Conservation (phyloP, 495 filamentous ascomycete genomes). For the Aspergillus bertholletiae region DNA sequence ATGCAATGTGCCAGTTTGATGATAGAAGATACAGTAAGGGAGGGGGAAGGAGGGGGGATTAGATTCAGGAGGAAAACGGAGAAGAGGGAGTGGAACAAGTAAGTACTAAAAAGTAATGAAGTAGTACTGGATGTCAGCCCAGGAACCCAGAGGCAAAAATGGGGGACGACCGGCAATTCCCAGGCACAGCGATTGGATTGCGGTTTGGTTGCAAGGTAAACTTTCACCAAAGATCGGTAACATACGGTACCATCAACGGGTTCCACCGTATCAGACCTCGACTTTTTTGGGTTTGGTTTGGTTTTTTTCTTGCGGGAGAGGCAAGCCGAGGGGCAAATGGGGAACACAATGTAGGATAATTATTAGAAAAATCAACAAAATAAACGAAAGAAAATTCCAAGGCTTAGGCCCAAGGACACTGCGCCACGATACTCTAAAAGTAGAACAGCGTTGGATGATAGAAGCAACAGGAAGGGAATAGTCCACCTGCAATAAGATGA, state of each 20-base stretch:
- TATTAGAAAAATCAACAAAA: neutral
- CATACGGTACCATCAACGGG: neutral
- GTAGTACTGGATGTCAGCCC: neutral
- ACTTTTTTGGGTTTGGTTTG: neutral
- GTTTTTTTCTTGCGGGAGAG: neutral
- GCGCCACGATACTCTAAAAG: conserved; percentile 12
- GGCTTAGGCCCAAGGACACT: conserved; percentile 5
- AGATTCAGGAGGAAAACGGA: neutral
- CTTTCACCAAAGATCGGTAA: neutral
- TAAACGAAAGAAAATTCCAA: neutral
- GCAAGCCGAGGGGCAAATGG: neutral
- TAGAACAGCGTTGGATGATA: conserved; percentile 1
- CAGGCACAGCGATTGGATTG: neutral
- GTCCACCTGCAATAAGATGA: neutral
- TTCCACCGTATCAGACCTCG: neutral
- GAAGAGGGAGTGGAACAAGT: neutral
- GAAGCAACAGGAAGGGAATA: neutral
- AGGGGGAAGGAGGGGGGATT: neutral
- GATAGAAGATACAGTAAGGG: neutral
- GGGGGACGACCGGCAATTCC: neutral
- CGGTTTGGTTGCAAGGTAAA: neutral
- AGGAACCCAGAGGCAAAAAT: neutral
- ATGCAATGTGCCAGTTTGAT: neutral
- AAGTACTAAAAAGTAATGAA: neutral
- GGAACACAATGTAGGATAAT: neutral